These are phyloP conservation scores for Chloroidium sp. DNA, from an alignment of 163 green algal species.

Conservation along the genomic window DNA sequence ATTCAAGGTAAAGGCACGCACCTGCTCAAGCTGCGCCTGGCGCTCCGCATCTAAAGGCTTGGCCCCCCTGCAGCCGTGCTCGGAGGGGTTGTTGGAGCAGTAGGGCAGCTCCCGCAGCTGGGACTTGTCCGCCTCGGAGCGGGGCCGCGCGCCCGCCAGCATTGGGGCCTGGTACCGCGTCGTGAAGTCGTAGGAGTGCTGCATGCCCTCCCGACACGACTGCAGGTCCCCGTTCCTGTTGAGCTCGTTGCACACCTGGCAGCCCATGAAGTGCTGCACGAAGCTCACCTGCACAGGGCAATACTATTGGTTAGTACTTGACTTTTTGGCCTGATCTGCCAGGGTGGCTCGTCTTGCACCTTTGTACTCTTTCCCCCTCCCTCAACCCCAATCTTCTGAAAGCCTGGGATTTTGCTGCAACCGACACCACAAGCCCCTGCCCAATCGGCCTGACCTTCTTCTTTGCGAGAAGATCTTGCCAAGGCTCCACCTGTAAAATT, in stretches of 20 bases:
- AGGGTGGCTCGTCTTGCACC: too few species aligned
- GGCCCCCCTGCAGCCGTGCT: not conserved
- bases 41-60: not conserved
- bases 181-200: not conserved
- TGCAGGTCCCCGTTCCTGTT: not conserved
- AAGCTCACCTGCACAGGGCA: not conserved
- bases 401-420: too few species aligned
- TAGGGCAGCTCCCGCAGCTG: not conserved
- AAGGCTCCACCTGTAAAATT: too few species aligned
- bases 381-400: too few species aligned
- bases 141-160: not conserved
- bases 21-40: too few species aligned
- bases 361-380: too few species aligned
- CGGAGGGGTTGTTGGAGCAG: not conserved
- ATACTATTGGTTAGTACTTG: not conserved
- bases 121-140: not conserved
- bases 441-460: too few species aligned
- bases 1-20: too few species aligned
- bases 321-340: too few species aligned
- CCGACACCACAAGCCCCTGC: too few species aligned
- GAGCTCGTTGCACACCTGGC: slow-evolving; percentile 1
- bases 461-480: too few species aligned
- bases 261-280: slow-evolving; percentile 3
- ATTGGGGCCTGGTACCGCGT: not conserved
- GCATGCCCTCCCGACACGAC: not conserved